Evolutionary conservation across 257 asterid species (phyloP), one percentile per base, ranked within the genome.

Genomic region (Nemophila menziesii): DNA sequence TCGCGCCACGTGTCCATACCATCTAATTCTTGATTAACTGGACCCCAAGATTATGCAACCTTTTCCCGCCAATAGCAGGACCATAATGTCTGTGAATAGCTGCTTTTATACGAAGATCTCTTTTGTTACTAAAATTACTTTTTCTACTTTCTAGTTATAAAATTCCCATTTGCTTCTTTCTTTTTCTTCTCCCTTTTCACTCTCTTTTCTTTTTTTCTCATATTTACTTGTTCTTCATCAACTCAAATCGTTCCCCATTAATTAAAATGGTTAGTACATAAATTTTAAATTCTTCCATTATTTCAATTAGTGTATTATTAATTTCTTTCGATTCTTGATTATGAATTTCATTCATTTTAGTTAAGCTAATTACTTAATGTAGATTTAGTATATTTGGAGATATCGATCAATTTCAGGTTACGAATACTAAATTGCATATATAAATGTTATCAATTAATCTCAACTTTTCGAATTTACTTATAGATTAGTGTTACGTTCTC

Each of bases 41-140:
- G 75, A 64, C 11, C 75, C 82, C 63, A 18, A 33, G 0, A 5
- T 6, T 19, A 65, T 58, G 24, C 29, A 15, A 59, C 56, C 55
- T 21, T 21, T 64, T 50, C 63, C 64, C 60, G 50, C 69, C 62
- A 56, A 48, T 52, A 20, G 49, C 29, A 23, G 52, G 48, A n/a
- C 29, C 43, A n/a, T 49, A 16, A 43, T 15, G 23, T 42, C 55
- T 43, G 37, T 51, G 20, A 51, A 45, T 64, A 54, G 38, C 48
- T 43, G 20, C 24, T 11, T 57, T 10, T 26, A 10, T 7, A 40
- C 21, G 33, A 24, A 24, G 9, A 4, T 24, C 4, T 24, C 4
- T 38, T 44, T 37, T 11, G 10, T 23, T 26, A 44, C 8, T 20
- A 27, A 33, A 8, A 16, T 22, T 27, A 42, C 26, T 49, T 36